Evolutionary conservation across 306 rosid species (phyloP).

Genomic region (Acacia acuminata): DNA sequence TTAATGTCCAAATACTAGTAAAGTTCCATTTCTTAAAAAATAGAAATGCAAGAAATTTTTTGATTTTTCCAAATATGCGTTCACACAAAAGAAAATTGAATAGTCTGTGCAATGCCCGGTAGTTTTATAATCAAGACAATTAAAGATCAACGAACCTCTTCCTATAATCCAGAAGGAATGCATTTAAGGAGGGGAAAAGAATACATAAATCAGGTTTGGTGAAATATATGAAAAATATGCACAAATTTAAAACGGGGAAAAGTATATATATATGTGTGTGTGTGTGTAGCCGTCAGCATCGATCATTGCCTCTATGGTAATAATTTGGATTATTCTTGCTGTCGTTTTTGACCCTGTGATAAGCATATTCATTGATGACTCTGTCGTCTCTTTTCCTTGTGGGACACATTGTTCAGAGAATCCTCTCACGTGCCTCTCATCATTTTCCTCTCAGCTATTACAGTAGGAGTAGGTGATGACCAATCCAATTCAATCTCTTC

Average conservation of each 20-base stretch:
- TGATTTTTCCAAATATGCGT: neutral
- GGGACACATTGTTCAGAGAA: neutral
- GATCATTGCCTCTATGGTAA: neutral
- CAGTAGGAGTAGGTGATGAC: neutral
- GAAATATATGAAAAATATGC: neutral
- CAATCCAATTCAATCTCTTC: neutral
- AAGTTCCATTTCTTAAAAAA: no score
- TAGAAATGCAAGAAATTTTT: no score
- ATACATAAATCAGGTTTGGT: neutral
- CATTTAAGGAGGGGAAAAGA: neutral
- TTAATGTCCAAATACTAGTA: no score
- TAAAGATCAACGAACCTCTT: neutral
- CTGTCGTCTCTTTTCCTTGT: neutral
- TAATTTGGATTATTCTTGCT: neutral
- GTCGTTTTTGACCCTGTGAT: neutral
- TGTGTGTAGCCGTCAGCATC: neutral
- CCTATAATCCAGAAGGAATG: neutral
- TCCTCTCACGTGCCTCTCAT: neutral
- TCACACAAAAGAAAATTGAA: neutral
- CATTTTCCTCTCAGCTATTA: neutral
- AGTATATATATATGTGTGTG: no score
- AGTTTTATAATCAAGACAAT: neutral
- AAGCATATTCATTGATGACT: neutral
- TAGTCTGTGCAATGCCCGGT: neutral
- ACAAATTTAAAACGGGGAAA: neutral